phyloP scores from a whole-genome alignment of 2,329 filamentous ascomycete genomes.

The Pyrenochaeta sp. region DNA sequence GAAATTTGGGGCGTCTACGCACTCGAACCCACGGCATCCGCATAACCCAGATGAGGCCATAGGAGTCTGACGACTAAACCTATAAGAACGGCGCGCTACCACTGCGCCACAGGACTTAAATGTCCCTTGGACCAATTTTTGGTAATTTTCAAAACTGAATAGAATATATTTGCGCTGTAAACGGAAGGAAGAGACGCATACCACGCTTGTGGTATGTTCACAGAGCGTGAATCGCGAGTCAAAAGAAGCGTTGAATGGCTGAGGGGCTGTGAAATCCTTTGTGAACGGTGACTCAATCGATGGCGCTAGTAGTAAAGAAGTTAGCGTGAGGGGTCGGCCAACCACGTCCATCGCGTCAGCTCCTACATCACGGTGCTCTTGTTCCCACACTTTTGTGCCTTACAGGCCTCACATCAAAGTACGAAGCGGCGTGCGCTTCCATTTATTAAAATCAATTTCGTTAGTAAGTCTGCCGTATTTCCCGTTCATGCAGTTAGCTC shows the following conservation, averaged over 20 bases:
- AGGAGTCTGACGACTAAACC: conserved; percentile 45
- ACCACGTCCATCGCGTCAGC: conserved; percentile 19
- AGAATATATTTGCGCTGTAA: not conserved
- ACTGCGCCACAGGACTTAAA: conserved; percentile 55
- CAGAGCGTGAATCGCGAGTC: not conserved
- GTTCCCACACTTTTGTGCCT: conserved; percentile 2
- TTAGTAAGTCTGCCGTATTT: not conserved
- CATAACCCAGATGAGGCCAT: conserved; percentile 51
- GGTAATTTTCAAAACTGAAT: conserved; percentile 6
- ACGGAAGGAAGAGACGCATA: no score
- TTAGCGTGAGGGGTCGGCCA: conserved; percentile 18
- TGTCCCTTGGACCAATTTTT: conserved; percentile 27
- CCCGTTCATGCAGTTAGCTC: not conserved
- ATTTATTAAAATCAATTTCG: not conserved
- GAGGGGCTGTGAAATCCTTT: conserved; percentile 15
- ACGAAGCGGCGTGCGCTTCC: no score
- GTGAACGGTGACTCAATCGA: conserved; percentile 16
- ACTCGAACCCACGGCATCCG: conserved; percentile 56
- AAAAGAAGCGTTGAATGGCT: not conserved
- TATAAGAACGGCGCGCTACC: conserved; percentile 60
- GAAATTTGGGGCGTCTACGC: conserved; percentile 8
- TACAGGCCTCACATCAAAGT: not conserved
- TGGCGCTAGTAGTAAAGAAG: conserved; percentile 14
- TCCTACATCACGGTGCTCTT: conserved; percentile 18
- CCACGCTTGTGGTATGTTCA: not conserved